phyloP scores from a whole-genome alignment of 2,329 filamentous ascomycete genomes.

The Epichloe gansuensis region DNA sequence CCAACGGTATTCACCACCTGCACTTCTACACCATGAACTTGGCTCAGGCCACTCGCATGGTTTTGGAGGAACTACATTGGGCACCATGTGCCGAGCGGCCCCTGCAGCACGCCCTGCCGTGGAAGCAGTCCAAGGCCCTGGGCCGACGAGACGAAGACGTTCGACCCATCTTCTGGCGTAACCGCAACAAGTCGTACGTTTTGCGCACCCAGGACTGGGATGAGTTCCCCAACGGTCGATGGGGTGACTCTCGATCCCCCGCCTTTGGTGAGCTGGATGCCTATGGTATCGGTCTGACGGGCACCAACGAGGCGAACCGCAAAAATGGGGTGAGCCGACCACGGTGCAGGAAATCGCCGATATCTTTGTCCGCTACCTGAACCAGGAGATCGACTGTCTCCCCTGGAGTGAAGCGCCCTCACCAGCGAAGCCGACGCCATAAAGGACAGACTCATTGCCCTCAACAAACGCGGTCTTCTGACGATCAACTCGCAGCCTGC shows the following conservation, averaged over 20 bases:
- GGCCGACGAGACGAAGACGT: conserved; percentile 89
- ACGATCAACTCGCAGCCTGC: conserved; percentile 98
- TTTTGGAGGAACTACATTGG: conserved; percentile 79
- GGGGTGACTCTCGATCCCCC: conserved; percentile 93
- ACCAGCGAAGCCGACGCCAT: conserved; percentile 72
- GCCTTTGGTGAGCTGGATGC: conserved; percentile 92
- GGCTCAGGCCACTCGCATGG: conserved; percentile 84
- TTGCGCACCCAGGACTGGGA: conserved; percentile 97
- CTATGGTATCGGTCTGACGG: conserved; percentile 87
- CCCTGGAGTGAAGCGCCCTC: conserved; percentile 93
- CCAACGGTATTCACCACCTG: conserved; percentile 71
- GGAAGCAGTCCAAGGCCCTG: conserved; percentile 87
- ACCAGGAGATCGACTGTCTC: conserved; percentile 66
- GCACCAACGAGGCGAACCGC: conserved; percentile 90
- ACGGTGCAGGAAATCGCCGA: conserved; percentile 69
- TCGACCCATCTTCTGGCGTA: conserved; percentile 96
- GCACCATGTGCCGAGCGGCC: conserved; percentile 67
- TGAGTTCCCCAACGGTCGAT: conserved; percentile 96
- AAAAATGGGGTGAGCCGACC: conserved; percentile 84
- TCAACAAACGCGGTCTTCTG: conserved; percentile 78
- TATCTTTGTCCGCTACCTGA: conserved; percentile 76
- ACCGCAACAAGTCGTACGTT: conserved; percentile 91
- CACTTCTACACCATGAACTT: conserved; percentile 99
- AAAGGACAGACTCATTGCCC: conserved; percentile 59
- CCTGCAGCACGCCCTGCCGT: conserved; percentile 81